Evolutionary conservation across 176 grass and related monocot species (phyloP).

Genomic region (Hyparrhenia diplandra): DNA sequence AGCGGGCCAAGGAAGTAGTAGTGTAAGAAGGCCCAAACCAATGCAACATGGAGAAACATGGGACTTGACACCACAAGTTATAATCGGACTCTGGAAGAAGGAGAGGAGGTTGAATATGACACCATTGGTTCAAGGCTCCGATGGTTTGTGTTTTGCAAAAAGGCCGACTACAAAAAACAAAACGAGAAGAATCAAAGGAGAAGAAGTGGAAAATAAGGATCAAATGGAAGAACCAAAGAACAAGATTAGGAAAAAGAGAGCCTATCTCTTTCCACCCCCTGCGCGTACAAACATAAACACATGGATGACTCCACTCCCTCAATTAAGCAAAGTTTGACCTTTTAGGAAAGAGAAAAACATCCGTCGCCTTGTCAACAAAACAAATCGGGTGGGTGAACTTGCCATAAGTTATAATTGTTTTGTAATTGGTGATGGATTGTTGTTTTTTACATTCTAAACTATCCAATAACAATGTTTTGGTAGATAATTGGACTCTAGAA

Average conservation of each 20-base stretch:
- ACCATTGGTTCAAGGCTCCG: not conserved
- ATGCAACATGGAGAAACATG: fast-evolving
- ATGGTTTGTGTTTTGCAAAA: not conserved
- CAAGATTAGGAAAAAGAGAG: not conserved
- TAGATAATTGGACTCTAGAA: too few species aligned
- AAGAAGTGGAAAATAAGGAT: not conserved
- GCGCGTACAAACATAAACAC: not conserved
- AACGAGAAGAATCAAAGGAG: too few species aligned
- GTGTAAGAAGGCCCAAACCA: not conserved
- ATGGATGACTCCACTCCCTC: not conserved
- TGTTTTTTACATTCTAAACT: not conserved
- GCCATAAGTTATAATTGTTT: not conserved
- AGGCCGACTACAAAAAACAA: fast-evolving
- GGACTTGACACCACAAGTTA: too few species aligned
- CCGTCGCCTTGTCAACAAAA: not conserved
- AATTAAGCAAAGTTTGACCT: not conserved
- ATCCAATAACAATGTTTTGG: not conserved
- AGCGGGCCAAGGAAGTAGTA: not conserved
- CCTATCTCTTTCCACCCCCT: not conserved
- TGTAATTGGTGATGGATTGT: not conserved
- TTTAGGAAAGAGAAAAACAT: not conserved
- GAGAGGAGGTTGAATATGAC: not conserved
- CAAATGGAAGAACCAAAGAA: not conserved
- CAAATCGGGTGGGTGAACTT: not conserved
- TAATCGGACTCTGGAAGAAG: not conserved